phyloP scores from a whole-genome alignment of 2,329 filamentous ascomycete genomes.

The Ascocoryne sarcoides region DNA sequence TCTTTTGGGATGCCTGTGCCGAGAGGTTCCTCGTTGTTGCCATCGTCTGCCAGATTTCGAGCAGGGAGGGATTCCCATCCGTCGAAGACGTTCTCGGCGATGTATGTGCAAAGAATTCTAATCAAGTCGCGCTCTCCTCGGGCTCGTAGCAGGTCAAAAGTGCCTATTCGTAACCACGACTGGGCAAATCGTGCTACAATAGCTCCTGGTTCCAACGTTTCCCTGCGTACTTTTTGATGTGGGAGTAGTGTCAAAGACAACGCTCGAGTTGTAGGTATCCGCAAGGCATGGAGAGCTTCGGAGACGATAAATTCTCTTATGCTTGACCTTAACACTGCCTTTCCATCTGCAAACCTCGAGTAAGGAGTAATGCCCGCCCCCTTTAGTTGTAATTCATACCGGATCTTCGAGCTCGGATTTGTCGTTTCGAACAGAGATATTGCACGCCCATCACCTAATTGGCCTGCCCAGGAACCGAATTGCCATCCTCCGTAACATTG shows the following conservation, averaged over 20 bases:
- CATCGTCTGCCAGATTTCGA: slow-evolving; percentile 42
- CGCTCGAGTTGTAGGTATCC: slow-evolving; percentile 79
- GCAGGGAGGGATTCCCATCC: slow-evolving; percentile 81
- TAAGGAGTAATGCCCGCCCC: slow-evolving; percentile 91
- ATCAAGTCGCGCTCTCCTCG: slow-evolving; percentile 70
- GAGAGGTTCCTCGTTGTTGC: slow-evolving; percentile 33
- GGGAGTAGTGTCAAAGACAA: slow-evolving; percentile 73
- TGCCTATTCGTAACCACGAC: slow-evolving; percentile 88
- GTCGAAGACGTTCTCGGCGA: slow-evolving; percentile 77
- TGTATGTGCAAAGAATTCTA: slow-evolving; percentile 68
- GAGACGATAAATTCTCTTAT: slow-evolving; percentile 92
- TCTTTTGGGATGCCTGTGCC: slow-evolving; percentile 43
- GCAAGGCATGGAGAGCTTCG: slow-evolving; percentile 76
- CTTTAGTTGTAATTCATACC: slow-evolving; percentile 91
- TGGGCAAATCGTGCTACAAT: slow-evolving; percentile 90
- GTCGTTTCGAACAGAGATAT: slow-evolving; percentile 90
- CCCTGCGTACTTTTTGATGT: slow-evolving; percentile 63
- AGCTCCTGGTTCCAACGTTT: slow-evolving; percentile 79
- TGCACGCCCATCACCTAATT: slow-evolving; percentile 87
- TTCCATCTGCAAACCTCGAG: slow-evolving; percentile 91
- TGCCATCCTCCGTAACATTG: slow-evolving; percentile 89
- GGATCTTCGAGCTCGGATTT: slow-evolving; percentile 58
- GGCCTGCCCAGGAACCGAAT: slow-evolving; percentile 86
- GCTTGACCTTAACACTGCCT: slow-evolving; percentile 83
- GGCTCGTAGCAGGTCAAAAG: slow-evolving; percentile 82